phyloP scores from a whole-genome alignment of 1,284 basidiomycete genomes.

The Flammula alnicola region DNA sequence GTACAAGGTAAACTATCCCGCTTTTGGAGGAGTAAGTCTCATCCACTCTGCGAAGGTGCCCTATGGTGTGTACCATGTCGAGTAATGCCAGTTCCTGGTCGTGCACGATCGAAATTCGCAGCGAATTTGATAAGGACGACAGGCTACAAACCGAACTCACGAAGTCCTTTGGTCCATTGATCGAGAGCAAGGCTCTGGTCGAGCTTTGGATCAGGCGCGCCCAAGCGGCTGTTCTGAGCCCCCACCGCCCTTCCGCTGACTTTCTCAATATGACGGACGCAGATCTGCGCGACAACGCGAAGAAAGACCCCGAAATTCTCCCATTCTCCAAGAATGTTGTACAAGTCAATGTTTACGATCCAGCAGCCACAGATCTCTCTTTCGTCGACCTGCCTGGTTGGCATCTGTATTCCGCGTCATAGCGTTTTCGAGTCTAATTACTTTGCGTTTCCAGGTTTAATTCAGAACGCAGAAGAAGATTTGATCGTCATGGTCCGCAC shows the following conservation, averaged over 20 bases:
- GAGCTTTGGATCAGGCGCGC: slow-evolving; percentile 61
- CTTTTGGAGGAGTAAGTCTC: background rate
- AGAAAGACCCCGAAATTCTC: slow-evolving; percentile 29
- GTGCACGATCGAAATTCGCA: slow-evolving; percentile 53
- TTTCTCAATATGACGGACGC: slow-evolving; percentile 40
- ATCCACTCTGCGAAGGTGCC: slow-evolving; percentile 47
- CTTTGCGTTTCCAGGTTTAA: slow-evolving; percentile 44
- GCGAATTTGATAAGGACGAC: slow-evolving; percentile 40
- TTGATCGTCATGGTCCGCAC: slow-evolving; percentile 36
- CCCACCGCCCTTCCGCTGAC: slow-evolving; percentile 29
- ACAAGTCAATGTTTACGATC: slow-evolving; percentile 42
- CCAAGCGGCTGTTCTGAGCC: slow-evolving; percentile 61
- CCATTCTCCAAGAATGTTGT: slow-evolving; percentile 58
- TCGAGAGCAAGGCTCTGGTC: slow-evolving; percentile 46
- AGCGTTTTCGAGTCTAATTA: background rate
- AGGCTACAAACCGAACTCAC: slow-evolving; percentile 22
- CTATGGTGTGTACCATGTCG: slow-evolving; percentile 59
- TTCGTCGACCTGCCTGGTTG: slow-evolving; percentile 61
- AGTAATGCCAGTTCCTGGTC: slow-evolving; percentile 47
- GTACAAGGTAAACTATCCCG: slow-evolving; percentile 47
- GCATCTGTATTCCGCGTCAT: background rate
- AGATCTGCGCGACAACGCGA: slow-evolving; percentile 32
- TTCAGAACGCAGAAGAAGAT: slow-evolving; percentile 53
- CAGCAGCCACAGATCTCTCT: slow-evolving; percentile 48
- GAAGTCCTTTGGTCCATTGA: slow-evolving; percentile 39